Percentiles rank a stretch among this genome's conserved stretches.
Conservation (phyloP, 768 basidiomycete genomes). For the Leccinum fibrillosum region DNA sequence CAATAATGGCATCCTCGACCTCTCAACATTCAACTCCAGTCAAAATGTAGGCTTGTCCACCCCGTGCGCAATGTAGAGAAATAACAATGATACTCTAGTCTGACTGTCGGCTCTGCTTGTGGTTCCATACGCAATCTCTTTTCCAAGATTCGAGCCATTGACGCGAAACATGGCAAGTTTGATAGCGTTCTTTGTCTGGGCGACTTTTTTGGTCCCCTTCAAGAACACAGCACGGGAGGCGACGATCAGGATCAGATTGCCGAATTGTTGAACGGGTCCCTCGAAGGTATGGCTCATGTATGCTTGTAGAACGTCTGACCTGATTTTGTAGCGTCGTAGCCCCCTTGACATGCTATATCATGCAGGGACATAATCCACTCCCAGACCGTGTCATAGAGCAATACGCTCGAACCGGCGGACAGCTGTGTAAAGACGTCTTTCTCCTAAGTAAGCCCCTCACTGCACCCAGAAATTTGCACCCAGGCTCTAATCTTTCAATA, state of each 20-base stretch:
- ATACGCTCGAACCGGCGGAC: constrained; percentile 72
- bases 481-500: constrained; percentile 28
- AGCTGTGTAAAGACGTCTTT: constrained; percentile 80
- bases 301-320: background rate
- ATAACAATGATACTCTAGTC: constrained; percentile 32
- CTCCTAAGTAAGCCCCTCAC: constrained; percentile 64
- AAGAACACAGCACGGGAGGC: constrained; percentile 28
- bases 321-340: constrained; percentile 43
- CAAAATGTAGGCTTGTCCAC: constrained; percentile 30
- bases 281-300: constrained; percentile 52
- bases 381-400: constrained; percentile 72
- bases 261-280: constrained; percentile 60
- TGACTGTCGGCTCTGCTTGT: constrained; percentile 78
- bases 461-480: background rate
- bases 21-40: constrained; percentile 14
- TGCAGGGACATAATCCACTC: constrained; percentile 78
- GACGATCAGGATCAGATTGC: constrained; percentile 48
- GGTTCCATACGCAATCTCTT: constrained; percentile 77
- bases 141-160: constrained; percentile 76
- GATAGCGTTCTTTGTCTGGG: constrained; percentile 77
- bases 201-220: constrained; percentile 78
- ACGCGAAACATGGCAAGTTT: constrained; percentile 92
- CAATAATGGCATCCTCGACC: constrained; percentile 23
- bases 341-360: constrained; percentile 89
- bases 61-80: background rate